Conservation (phyloP, 2,329 filamentous ascomycete genomes). For the Calonectria hongkongensis region DNA sequence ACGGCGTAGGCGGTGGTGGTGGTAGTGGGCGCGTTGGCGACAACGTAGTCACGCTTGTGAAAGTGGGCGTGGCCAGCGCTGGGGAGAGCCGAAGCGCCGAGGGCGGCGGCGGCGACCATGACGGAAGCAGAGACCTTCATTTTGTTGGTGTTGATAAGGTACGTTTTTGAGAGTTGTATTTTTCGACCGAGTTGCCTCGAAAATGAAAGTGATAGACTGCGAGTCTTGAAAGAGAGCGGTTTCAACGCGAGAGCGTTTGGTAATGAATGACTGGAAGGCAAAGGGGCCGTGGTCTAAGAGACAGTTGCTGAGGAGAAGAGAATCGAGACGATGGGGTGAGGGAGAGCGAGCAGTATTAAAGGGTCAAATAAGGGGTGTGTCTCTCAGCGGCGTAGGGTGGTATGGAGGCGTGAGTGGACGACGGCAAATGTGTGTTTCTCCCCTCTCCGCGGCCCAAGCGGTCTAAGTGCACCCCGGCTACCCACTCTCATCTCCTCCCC, state of each 20-base stretch:
- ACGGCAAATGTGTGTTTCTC: constrained; percentile 21
- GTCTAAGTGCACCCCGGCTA: constrained; percentile 23
- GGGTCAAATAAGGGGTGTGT: constrained; percentile 52
- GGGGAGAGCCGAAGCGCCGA: constrained; percentile 65
- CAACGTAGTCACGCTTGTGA: constrained; percentile 59
- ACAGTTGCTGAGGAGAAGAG: constrained; percentile 36
- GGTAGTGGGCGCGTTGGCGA: constrained; percentile 58
- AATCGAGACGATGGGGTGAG: constrained; percentile 46
- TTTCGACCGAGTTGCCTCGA: constrained; percentile 50
- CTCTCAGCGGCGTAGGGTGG: constrained; percentile 22
- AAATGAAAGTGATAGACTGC: constrained; percentile 50
- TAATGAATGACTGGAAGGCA: constrained; percentile 54
- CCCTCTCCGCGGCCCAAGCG: background rate
- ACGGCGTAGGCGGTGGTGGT: constrained; percentile 45
- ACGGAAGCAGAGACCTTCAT: constrained; percentile 66
- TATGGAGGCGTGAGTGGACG: constrained; percentile 26
- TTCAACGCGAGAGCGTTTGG: constrained; percentile 49
- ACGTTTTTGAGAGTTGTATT: constrained; percentile 42
- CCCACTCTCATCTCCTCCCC: constrained; percentile 26
- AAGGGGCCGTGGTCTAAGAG: constrained; percentile 50
- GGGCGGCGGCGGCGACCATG: constrained; percentile 62
- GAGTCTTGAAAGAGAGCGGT: constrained; percentile 50
- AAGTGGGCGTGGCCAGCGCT: constrained; percentile 60
- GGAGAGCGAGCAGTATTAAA: constrained; percentile 55
- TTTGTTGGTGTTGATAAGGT: constrained; percentile 45